A percentile compares a stretch with the other conserved stretches of the same genome.
Conservation (phyloP, 345 rosid genomes). For the Eucalyptus polyanthemos region DNA sequence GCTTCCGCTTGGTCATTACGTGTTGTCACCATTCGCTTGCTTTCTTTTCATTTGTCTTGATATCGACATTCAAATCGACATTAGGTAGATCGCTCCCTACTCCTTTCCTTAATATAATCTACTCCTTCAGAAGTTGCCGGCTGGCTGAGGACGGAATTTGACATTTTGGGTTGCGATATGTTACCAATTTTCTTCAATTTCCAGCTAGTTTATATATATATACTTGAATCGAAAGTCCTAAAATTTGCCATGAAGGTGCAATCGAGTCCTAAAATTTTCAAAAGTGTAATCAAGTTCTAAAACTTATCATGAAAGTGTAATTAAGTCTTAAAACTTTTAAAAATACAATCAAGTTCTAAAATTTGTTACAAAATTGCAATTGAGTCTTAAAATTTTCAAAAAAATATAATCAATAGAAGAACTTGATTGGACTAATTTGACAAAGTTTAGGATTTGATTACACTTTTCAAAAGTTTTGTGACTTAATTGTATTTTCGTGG, state of each 20-base stretch:
- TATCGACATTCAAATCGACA: background rate
- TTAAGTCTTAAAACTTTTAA: fast-evolving
- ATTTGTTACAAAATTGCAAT: no score
- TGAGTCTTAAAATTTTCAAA: fast-evolving
- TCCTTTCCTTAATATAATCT: background rate
- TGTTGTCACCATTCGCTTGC: background rate
- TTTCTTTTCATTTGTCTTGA: background rate
- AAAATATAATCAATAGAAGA: fast-evolving
- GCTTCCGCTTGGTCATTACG: background rate
- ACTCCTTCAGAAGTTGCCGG: background rate
- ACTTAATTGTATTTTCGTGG: no score
- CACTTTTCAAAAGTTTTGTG: background rate
- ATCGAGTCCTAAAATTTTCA: fast-evolving
- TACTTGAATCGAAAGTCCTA: fast-evolving
- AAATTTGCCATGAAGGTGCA: fast-evolving
- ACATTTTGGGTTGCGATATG: background rate
- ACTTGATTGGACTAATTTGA: no score
- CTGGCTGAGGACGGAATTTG: background rate
- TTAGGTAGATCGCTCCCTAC: background rate
- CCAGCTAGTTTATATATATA: background rate
- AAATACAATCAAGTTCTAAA: no score
- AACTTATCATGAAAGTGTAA: no score
- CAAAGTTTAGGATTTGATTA: fast-evolving
- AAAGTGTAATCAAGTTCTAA: fast-evolving
- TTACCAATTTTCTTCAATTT: background rate